Conservation (phyloP, 805 yeast species). For the Wickerhamiella sergipiensis region DNA sequence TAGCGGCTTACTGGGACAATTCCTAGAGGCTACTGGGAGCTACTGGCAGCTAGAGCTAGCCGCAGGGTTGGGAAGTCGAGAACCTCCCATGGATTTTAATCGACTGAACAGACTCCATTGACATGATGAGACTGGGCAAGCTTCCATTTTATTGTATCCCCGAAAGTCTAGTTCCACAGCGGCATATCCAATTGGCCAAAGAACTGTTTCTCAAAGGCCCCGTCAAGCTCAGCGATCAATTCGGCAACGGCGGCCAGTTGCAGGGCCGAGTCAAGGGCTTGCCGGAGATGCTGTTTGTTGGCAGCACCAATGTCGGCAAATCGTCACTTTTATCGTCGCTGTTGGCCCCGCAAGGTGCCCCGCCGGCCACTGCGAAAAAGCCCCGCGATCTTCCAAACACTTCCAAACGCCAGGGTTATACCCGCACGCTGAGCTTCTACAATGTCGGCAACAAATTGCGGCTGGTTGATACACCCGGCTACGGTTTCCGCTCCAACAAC, state of each 20-base stretch:
- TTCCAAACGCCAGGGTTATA: constrained; percentile 37
- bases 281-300: constrained; percentile 68
- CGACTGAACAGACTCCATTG: no score
- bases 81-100: no score
- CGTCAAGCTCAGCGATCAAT: constrained; percentile 20
- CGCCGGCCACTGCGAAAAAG: constrained; percentile 10
- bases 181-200: constrained; percentile 21
- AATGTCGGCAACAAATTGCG: constrained; percentile 50
- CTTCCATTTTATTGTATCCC: neutral
- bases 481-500: constrained; percentile 54
- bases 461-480: constrained; percentile 81
- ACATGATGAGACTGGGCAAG: neutral
- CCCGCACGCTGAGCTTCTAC: constrained; percentile 54
- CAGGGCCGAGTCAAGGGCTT: constrained; percentile 19
- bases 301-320: constrained; percentile 80
- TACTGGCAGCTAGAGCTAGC: no score
- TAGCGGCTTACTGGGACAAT: no score
- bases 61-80: no score
- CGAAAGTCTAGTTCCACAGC: constrained; percentile 5
- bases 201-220: constrained; percentile 18
- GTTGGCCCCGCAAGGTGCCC: constrained; percentile 20
- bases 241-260: constrained; percentile 18
- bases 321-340: constrained; percentile 59
- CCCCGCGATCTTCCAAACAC: constrained; percentile 32
- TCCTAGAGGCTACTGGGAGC: no score